Base-by-base conservation (phyloP, 2,329 filamentous ascomycete species). In the Colletotrichum cordylinicola region DNA sequence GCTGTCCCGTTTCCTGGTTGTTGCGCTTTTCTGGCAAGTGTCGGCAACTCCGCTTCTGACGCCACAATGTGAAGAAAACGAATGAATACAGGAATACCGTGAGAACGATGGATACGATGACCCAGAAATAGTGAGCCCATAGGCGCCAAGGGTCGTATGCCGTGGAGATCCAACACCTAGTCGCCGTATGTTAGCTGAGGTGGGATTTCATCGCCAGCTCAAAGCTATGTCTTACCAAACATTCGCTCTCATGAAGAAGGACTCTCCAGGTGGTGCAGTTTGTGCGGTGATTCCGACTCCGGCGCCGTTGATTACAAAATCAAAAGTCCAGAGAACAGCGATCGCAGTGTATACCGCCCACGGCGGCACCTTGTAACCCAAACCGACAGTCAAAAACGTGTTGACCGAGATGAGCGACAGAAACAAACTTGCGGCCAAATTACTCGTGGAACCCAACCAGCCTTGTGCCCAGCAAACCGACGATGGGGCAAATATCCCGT, bases 71-170 rank as follows among this genome's bases (percentile, higher is more conserved):
- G 12, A 84, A 71, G 78, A 86, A 87, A 61, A 88, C 87, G 68
- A 83, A 77, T 9, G 82, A 70, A 77, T 88, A 88, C 1, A 88
- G 78, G 18, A 81, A 67, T 0, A 81, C 81, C 0, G 87, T 88
- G 16, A 83, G 77, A 1, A 77, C 81, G 6, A 88, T 81, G 10
- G 82, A 81, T 15, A 86, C 79, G 75, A 87, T 93, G 68, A 93
- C 91, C 88, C 90, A 93, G 69, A 93, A 83, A 79, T 93, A 93
- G 78, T 93, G 92, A 2, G 90, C 87, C 82, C 88, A 88, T 1
- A 94, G 85, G 55, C 91, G 90, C 39, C 91, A 84, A 61, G 88
- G 85, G 27, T 76, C 74, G 77, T 90, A 90, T 21, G 86, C 81
- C 16, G 87, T 82, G 72, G 89, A 90, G 21, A 93, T 88, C 92